Base-by-base conservation (phyloP, 768 basidiomycete genomes). In the Suillus lakei region DNA sequence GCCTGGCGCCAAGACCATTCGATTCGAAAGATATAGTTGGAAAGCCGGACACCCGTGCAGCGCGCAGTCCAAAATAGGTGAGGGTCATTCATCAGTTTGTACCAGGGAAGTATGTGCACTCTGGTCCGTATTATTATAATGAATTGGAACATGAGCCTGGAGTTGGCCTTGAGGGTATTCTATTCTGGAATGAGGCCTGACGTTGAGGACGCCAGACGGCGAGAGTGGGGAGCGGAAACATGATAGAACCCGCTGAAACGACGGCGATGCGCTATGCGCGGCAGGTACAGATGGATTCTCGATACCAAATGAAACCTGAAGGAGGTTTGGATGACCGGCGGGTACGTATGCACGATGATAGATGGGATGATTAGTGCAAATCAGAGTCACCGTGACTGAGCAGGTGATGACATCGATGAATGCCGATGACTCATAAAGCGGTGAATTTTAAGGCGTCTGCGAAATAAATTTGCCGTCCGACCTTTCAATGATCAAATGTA, bases 1-100 rank as follows among this genome's bases (percentile, higher is more conserved):
- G n/a, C n/a, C n/a, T n/a, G n/a, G n/a, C 6, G 53, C 30, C 34
- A 54, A 54, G 53, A 54, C 53, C 21, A 21, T 12, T 10, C 10
- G 53, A 54, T n/a, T 54, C 2, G 18, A 32, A 54, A 32, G 50
- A n/a, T n/a, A 51, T 34, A n/a, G 1, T 54, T 54, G 5, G 16
- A 58, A 58, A 58, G 56, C 56, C 56, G 56, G 56, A 23, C 8
- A 56, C 13, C 55, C 23, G 51, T 30, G 18, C 28, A 26, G 23
- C 12, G 3, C 12, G 54, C 15, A 4, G 13, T 39, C 26, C 16
- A 5, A 39, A 58, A 38, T 38, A 26, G 36, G 34, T 21, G 10
- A 21, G 30, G 16, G 48, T 26, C n/a, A 6, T 48, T 28, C 28
- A 30, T 53, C 51, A 5, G 28, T 10, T 54, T 30, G 10, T 10